Percentiles rank a stretch among this genome's conserved stretches.
These are phyloP conservation scores for Pochonia chlamydosporia DNA, from an alignment of 2,329 filamentous ascomycete genomes.

Conservation along the genomic window DNA sequence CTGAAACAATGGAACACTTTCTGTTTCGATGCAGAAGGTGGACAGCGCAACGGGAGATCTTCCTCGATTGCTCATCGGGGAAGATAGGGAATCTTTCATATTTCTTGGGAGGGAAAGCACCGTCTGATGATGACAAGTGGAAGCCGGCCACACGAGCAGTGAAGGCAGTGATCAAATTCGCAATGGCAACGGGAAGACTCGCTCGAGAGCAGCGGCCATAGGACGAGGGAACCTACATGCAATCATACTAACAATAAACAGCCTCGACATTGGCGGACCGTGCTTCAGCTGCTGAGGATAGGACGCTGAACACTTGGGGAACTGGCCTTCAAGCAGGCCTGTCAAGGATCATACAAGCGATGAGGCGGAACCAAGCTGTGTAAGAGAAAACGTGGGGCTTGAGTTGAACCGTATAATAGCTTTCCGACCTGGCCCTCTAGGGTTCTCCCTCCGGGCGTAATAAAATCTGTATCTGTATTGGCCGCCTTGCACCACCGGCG, in stretches of 20 bases:
- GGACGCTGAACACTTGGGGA: background rate
- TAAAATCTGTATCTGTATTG: no score
- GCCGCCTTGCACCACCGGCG: no score
- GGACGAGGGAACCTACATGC: background rate
- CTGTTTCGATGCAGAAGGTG: no score
- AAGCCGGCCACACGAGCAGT: background rate
- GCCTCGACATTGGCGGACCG: no score
- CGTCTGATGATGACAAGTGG: background rate
- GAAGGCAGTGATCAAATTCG: background rate
- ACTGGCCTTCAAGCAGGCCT: background rate
- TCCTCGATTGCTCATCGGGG: no score
- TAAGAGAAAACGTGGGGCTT: background rate
- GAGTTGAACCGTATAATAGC: background rate
- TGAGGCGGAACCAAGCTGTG: background rate
- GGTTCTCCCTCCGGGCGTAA: no score
- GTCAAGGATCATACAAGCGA: background rate
- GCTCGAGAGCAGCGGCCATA: background rate
- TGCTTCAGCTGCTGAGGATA: background rate
- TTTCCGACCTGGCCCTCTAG: no score
- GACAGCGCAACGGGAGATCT: no score
- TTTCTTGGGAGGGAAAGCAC: background rate
- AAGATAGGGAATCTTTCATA: no score
- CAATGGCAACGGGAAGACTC: background rate
- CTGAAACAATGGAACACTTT: no score
- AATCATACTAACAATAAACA: no score